Conservation (phyloP, 2,329 filamentous ascomycete species). For the Arthrobotrys musiformis region DNA sequence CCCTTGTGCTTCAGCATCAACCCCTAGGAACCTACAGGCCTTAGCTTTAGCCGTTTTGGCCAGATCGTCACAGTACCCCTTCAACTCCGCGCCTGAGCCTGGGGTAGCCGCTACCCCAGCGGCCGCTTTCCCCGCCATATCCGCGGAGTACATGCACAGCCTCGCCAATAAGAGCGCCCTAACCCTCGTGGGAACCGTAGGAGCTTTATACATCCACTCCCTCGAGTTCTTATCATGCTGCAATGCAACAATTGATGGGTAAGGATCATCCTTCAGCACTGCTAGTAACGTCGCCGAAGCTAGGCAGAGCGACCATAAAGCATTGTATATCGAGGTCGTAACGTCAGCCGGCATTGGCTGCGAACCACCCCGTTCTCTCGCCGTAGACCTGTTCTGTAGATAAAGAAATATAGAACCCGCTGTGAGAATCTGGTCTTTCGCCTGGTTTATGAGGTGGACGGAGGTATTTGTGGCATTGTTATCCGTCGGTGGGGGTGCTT, state of each 20-base stretch:
- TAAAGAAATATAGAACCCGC: conserved; percentile 82
- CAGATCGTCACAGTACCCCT: conserved; percentile 80
- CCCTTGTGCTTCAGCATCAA: conserved; percentile 85
- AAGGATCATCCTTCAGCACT: conserved; percentile 93
- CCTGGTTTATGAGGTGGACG: conserved; percentile 58
- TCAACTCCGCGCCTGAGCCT: conserved; percentile 65
- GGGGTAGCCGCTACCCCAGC: conserved; percentile 66
- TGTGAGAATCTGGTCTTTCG: conserved; percentile 78
- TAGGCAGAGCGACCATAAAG: conserved; percentile 32
- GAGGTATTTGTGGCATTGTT: conserved; percentile 64
- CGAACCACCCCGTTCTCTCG: conserved; percentile 67
- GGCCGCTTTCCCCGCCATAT: conserved; percentile 80
- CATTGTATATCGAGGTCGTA: conserved; percentile 62
- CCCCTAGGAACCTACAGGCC: conserved; percentile 87
- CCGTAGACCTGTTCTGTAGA: conserved; percentile 68
- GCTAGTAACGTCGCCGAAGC: conserved; percentile 71
- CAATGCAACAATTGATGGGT: conserved; percentile 82
- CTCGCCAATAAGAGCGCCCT: conserved; percentile 87
- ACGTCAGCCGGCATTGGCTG: conserved; percentile 68
- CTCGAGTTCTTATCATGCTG: conserved; percentile 82
- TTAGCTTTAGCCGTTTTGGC: conserved; percentile 80
- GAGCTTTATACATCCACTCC: conserved; percentile 96
- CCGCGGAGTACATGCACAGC: conserved; percentile 85
- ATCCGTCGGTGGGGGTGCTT: conserved; percentile 68
- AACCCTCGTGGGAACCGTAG: conserved; percentile 80